A percentile compares a stretch with the other conserved stretches of the same genome.
Conservation (phyloP, 192 early-diverging fungal genomes). For the Backusella parvicylindrica region DNA sequence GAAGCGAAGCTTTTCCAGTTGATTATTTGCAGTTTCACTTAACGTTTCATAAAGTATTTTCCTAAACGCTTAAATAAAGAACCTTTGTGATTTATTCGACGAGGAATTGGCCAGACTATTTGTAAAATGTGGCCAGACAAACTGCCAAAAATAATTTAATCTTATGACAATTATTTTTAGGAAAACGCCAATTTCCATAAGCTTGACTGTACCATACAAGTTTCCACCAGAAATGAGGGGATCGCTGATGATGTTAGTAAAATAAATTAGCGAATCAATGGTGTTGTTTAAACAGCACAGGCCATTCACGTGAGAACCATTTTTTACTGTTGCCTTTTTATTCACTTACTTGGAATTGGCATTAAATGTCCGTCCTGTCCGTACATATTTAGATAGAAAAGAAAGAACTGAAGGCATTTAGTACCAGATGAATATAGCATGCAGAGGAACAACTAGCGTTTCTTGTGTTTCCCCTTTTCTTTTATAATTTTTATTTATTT, state of each 20-base stretch:
- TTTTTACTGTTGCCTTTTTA: neutral
- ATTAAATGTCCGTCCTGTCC: neutral
- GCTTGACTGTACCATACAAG: too few species aligned
- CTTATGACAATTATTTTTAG: neutral
- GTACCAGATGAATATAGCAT: neutral
- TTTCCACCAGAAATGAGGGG: neutral
- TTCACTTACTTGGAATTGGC: neutral
- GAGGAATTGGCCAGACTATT: neutral
- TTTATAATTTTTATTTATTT: neutral
- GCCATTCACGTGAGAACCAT: slow-evolving; percentile 1
- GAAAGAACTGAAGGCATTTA: neutral
- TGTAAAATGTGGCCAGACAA: neutral
- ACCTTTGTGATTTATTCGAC: neutral
- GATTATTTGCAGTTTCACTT: neutral
- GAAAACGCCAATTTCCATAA: too few species aligned
- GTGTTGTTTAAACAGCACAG: neutral
- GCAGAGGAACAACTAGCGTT: neutral
- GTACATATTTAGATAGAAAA: neutral
- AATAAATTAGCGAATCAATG: neutral
- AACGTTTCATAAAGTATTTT: neutral
- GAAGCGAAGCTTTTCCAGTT: neutral
- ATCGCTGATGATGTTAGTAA: neutral
- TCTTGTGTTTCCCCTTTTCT: neutral
- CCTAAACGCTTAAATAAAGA: neutral
- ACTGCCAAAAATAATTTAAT: neutral